phyloP scores from a whole-genome alignment of 441 rosid species.

The Macaranga tanarius region DNA sequence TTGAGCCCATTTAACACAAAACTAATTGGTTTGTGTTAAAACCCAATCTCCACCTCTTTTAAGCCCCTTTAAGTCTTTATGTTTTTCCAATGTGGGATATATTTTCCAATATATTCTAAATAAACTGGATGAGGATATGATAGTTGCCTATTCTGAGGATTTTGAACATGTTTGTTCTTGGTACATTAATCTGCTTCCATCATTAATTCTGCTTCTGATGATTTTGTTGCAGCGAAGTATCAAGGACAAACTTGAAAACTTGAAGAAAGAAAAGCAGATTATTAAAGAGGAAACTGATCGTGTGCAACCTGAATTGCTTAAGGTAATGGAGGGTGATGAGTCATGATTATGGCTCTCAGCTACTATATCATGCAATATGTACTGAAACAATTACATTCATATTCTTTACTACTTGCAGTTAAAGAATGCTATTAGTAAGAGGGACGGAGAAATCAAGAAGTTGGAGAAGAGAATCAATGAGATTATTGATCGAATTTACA shows the following conservation, averaged over 20 bases:
- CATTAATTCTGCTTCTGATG: slow-evolving; percentile 7
- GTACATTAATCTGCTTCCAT: slow-evolving; percentile 1
- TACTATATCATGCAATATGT: slow-evolving; percentile 8
- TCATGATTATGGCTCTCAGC: slow-evolving; percentile 11
- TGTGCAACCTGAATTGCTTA: slow-evolving; percentile 61
- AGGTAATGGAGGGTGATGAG: slow-evolving; percentile 45
- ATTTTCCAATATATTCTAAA: not conserved
- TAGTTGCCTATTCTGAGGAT: slow-evolving; percentile 1
- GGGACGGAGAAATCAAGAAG: slow-evolving; percentile 62
- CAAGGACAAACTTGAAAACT: slow-evolving; percentile 72
- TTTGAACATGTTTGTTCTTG: not conserved
- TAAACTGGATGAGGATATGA: not conserved
- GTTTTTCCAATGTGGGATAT: too few relatives aligned
- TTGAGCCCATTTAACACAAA: too few relatives aligned
- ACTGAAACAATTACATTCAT: slow-evolving; percentile 19
- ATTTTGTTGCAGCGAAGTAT: slow-evolving; percentile 71
- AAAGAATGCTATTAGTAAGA: slow-evolving; percentile 59
- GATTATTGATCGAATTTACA: slow-evolving; percentile 79
- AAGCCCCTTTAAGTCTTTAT: too few relatives aligned
- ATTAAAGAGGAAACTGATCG: slow-evolving; percentile 68
- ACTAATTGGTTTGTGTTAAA: too few relatives aligned
- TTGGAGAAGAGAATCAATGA: slow-evolving; percentile 92
- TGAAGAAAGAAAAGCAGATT: slow-evolving; percentile 76
- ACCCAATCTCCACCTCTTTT: too few relatives aligned
- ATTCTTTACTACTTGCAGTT: slow-evolving; percentile 50